Base-by-base conservation (phyloP, 177 flowering plant species). In the Telopea speciosissima region DNA sequence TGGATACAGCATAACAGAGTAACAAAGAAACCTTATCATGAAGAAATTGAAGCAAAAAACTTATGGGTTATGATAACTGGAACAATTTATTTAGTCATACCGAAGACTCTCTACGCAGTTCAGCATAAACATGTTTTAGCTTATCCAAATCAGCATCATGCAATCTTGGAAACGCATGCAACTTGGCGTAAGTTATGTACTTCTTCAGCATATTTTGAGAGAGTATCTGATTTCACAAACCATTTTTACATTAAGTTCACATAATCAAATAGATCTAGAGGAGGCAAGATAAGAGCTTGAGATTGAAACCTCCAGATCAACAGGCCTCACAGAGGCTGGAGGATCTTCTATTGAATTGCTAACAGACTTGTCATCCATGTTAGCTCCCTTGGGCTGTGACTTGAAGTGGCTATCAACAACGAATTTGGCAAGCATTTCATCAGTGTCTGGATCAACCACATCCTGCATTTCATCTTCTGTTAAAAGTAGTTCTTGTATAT, bases 391-490 rank as follows among this genome's bases (percentile, higher is more conserved):
- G 24, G 96, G 78, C 68, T 90, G 91, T 62, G 97, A 94, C 68
- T 85, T 94, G 78, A 81, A 89, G 79, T 94, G 98, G 81, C 98
- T 94, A 70, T 94, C 95, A 63, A 94, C 96, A 19, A 94, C 98
- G 78, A 94, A 94, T 65, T 80, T 83, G 26, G 96, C 98, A 66
- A 94, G 92, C 97, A 94, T 85, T 82, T 94, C 98, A 82, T 94
- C 98, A 5, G 71, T 80, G 33, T 92, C 87, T 1, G 97, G 90
- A 67, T 94, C 97, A 63, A 92, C 97, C 63, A 90, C 85, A 77
- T 95, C 99, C 99, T 95, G 90, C 79, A 84, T 23, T n/a, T 16
- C 14, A 68, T 36, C 65, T 11, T 59, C 58, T 17, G 69, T 70
- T 54, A 65, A 25, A 22, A 76, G 19, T 33, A 71, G 28, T 42